Evolutionary conservation across 345 rosid genomes (phyloP).

Genomic region (Geranium rotundifolium): DNA sequence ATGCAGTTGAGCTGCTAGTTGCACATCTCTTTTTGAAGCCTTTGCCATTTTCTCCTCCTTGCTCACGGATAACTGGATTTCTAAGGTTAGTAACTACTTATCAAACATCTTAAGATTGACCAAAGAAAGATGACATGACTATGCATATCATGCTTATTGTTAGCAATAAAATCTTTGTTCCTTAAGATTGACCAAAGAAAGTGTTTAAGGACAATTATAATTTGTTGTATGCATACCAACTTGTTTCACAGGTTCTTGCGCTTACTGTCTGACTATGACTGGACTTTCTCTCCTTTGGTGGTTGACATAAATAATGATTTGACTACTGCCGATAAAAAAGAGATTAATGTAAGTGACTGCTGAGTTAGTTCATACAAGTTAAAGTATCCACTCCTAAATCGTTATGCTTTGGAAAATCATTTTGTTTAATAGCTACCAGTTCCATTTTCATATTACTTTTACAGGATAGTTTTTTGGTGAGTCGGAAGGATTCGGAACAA

Average conservation of each 20-base stretch:
- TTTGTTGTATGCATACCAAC: neutral
- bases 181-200: too few species aligned
- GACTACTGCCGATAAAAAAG: conserved; percentile 49
- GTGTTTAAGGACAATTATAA: too few species aligned
- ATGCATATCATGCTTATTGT: neutral
- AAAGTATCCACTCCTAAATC: neutral
- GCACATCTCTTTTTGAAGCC: conserved; percentile 71
- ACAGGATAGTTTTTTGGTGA: conserved; percentile 59
- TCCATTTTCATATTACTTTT: conserved; percentile 7
- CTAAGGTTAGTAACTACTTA: conserved; percentile 40
- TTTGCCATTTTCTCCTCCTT: conserved; percentile 66
- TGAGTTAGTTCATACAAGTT: neutral
- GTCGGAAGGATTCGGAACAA: conserved; percentile 47
- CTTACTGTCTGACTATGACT: conserved; percentile 64
- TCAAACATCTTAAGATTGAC: neutral
- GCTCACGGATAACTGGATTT: conserved; percentile 76
- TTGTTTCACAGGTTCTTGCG: conserved; percentile 60
- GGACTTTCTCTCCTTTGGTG: conserved; percentile 70
- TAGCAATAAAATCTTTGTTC: neutral
- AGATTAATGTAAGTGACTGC: conserved; percentile 52
- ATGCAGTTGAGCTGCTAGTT: conserved; percentile 75
- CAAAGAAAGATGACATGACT: neutral
- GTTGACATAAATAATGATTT: conserved; percentile 82
- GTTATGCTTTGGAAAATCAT: neutral
- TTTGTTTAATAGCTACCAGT: neutral